Base-by-base conservation (phyloP, 495 filamentous ascomycete species). In the Aspergillus egyptiacus region DNA sequence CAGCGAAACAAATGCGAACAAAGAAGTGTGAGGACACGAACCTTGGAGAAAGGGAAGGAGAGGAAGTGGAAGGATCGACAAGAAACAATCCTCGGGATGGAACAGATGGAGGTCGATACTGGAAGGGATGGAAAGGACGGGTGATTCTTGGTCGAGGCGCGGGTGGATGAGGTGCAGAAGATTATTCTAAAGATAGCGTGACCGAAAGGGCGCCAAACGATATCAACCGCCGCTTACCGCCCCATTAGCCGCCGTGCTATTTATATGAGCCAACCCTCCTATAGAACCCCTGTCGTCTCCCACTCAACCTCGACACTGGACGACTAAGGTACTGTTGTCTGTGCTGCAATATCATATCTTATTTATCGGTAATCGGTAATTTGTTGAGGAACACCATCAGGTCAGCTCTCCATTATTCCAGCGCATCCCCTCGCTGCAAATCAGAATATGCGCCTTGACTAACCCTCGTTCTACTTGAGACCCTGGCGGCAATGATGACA, bases 121-220 rank as follows among this genome's bases (percentile, higher is more conserved):
- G 39, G 53, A 46, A 40, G 38, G 46, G 51, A 47, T 51, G 42
- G 38, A 40, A 42, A 49, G 56, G 33, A 47, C 51, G 52, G 57
- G 53, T 53, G 50, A 30, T 40, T 48, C 41, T 54, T 53, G 50
- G 49, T 47, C 49, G 49, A 56, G 53, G 55, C 51, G 52, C 54
- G 53, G 52, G 56, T 42, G 40, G 25, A 43, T 43, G 40, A 43
- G 48, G 49, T 57, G 54, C 53, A 60, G 55, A 57, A 58, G 59
- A 57, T n/a, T n/a, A n/a, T 63, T 63, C 62, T 65, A 65, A 65
- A 65, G 60, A 65, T 65, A 65, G 60, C 53, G 51, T 56, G 19
- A 14, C 25, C 11, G 14, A 17, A 41, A 32, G 11, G 31, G 48
- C 48, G 39, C 32, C 20, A 19, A 43, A 10, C 39, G 20, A 14